Evolutionary conservation across 2,329 filamentous ascomycete genomes (phyloP).

Genomic region (Colletotrichum echinochloae): DNA sequence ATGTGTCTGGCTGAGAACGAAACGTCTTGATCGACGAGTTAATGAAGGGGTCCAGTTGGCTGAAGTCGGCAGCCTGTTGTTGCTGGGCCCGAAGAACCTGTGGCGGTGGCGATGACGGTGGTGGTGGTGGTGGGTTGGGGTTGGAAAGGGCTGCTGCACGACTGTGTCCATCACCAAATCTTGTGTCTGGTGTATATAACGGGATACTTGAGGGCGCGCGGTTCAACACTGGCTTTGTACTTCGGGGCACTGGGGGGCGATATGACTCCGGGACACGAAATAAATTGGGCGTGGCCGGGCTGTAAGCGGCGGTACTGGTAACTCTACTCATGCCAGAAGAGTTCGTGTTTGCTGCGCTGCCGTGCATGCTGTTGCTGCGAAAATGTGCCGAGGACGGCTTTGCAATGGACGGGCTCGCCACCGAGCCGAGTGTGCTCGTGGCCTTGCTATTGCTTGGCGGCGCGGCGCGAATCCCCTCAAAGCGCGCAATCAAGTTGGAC

Average conservation of each 20-base stretch:
- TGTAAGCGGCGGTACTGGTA: constrained; percentile 48
- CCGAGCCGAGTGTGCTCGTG: constrained; percentile 45
- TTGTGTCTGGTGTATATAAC: constrained; percentile 35
- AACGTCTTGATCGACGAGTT: constrained; percentile 8
- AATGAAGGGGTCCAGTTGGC: constrained; percentile 14
- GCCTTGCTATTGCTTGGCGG: constrained; percentile 48
- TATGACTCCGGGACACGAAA: constrained; percentile 31
- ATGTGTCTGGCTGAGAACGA: constrained; percentile 3
- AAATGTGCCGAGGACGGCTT: constrained; percentile 48
- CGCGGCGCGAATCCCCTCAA: constrained; percentile 52
- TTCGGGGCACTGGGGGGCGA: constrained; percentile 53
- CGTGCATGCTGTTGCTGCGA: constrained; percentile 44
- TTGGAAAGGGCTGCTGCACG: constrained; percentile 20
- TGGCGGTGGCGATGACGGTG: neutral
- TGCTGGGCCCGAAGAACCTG: constrained; percentile 21
- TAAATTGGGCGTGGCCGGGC: constrained; percentile 42
- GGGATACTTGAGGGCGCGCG: constrained; percentile 42
- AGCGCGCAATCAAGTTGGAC: constrained; percentile 55
- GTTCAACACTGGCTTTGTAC: constrained; percentile 52
- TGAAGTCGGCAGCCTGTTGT: constrained; percentile 13
- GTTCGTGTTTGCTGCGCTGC: constrained; percentile 43
- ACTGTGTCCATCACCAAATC: constrained; percentile 35
- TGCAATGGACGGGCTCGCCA: constrained; percentile 42
- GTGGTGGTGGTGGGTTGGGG: constrained; percentile 10
- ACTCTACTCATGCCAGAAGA: constrained; percentile 43